Base-by-base conservation (phyloP, 2,329 filamentous ascomycete species). In the Alternaria sp. region DNA sequence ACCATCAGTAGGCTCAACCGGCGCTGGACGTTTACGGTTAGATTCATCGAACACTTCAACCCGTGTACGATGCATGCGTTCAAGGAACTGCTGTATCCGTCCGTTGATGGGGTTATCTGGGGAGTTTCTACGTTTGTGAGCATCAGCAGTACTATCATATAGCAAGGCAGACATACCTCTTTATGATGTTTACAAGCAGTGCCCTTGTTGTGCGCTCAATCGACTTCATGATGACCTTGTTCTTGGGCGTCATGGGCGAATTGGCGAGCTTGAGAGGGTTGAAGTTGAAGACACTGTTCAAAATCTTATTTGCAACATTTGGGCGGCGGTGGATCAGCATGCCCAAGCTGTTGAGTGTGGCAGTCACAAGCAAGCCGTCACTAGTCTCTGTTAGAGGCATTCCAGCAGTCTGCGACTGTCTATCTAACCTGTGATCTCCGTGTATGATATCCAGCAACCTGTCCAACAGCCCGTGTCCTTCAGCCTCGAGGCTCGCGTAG, bases 131-230 rank as follows among this genome's bases (percentile, higher is more conserved):
- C 1, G 47, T 5, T 32, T 17, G 15, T 67, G 52, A 62, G 55
- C 28, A 50, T 64, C 49, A 45, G 46, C 4, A 21, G n/a, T 46
- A 59, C 21, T 6, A 50, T 52, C 10, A 50, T 13, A 9, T 19
- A 23, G n/a, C 23, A 32, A 62, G 13, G 54, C 11, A 30, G 12
- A 66, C 84, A 69, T 84, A 92, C 90, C 89, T 87, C 82, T 95
- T 95, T 69, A 91, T 85, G 57, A 97, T 84, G 80, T 97, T 94
- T 57, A 94, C 87, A 43, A 98, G 85, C 50, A 99, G 83, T 69
- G 93, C 89, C 72, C 93, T 88, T 4, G 92, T 92, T 23, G 96
- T 99, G 77, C 97, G 93, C 79, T 97, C 95, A 89, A 99, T 96
- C 6, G 95, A 98, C 80, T 90, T 93, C 65, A 97, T 87, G 72